Evolutionary conservation across 352 stramenopile species (phyloP), one percentile per base, ranked within the genome.

Genomic region (Pythium phragmiticola): DNA sequence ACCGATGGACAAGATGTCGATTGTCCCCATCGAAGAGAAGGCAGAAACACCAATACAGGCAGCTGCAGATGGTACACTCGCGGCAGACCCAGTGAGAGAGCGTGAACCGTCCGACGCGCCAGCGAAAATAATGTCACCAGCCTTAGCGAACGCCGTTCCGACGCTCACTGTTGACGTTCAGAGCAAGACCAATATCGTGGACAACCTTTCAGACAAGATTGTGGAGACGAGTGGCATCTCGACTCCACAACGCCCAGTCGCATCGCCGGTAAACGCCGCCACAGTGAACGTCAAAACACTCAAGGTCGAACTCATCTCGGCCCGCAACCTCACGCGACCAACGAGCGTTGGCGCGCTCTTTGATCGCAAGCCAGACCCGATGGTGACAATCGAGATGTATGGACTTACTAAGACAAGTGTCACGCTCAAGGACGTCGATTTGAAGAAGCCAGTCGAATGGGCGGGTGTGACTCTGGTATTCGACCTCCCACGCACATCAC

Each of bases 351-450:
- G 70, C 5, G 60, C 63, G 1, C 41, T 82, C 5, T 72, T 82
- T 36, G 74, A 82, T 48, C 69, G 74, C 7, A 77, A 74, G 23
- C 74, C 74, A 6, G 74, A 82, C 39, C 74, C 74, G 2, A 68
- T 71, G 28, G 72, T 82, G 16, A 65, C 53, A 1, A 19, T 82
- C 4, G 66, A 79, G 48, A 74, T 79, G 17, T 61, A 59, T 14
- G 74, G 74, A 2, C 45, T 66, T 2, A 28, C 55, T 0, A 73
- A 68, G 54, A 45, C 51, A 4, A 73, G 59, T 13, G 33, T 53
- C 2, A 46, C 65, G 9, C 43, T 80, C 23, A 79, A 78, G 23
- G 65, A 80, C 34, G 66, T 78, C 2, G 70, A 82, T 53, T 41
- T 74, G n/a, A 80, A 76, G 64, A 73, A 80, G 30, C 41, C 61